Evolutionary conservation across 2,329 filamentous ascomycete genomes (phyloP), one percentile per base, ranked within the genome.

Genomic region (Colletotrichum ledebouriae): DNA sequence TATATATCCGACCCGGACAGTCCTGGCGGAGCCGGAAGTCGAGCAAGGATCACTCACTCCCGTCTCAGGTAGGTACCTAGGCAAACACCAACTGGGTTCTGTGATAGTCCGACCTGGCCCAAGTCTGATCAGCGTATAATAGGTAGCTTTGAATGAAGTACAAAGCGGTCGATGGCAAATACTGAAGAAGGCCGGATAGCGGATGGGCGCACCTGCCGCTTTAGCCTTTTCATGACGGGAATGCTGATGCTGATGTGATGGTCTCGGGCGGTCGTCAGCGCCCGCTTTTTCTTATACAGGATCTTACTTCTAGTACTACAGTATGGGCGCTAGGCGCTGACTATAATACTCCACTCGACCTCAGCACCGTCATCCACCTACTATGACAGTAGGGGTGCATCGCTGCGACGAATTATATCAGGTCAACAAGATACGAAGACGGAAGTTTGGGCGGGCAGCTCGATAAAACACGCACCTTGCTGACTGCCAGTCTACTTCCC

Each of bases 251-350:
- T 42, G 62, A 25, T 34, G 46, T 41, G 39, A 37, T 59, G 61
- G 42, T n/a, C 33, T 34, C 39, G 61, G 22, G 13, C 25, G 17
- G 34, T 39, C 46, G 29, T 29, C 53, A 39, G 53, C 61, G 61
- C 61, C 61, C 44, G 61, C 61, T 59, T 64, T 64, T 64, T 57
- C 61, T 64, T 53, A 64, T 59, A 59, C 53, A 64, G 17, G 11
- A 17, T 4, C 25, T 22, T 22, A 4, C 22, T 22, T 22, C 22
- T 22, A 22, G 22, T 22, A 25, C 25, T 25, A 25, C 20, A 55
- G 52, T 34, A 33, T 29, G 52, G 52, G 17, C 52, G 52, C 25
- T 25, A 5, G 25, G 25, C 25, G 25, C 25, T 25, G 22, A 22
- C 22, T 5, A 4, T 25, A 25, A 25, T 5, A 25, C 25, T 25